phyloP scores from a whole-genome alignment of 306 rosid species.

The Trifolium fragiferum region DNA sequence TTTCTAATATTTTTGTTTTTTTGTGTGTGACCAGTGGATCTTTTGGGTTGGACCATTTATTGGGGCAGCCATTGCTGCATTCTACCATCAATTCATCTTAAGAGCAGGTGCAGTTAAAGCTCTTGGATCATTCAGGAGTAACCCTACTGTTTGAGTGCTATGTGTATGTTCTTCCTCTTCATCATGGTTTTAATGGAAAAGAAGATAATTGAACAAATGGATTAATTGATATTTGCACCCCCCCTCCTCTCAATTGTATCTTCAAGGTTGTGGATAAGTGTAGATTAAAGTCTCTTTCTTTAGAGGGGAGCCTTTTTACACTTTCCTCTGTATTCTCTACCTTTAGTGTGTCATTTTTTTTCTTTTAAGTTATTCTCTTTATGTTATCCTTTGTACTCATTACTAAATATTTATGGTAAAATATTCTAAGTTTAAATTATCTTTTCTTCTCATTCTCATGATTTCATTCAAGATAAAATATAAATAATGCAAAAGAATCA shows the following conservation, averaged over 20 bases:
- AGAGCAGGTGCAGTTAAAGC: conserved; percentile 89
- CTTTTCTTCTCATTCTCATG: neutral
- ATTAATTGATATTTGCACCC: neutral
- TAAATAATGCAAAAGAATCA: neutral
- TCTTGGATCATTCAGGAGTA: conserved; percentile 95
- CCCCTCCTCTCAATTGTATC: conserved; percentile 17
- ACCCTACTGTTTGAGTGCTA: conserved; percentile 52
- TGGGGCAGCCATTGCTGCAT: conserved; percentile 95
- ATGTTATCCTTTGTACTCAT: conserved; percentile 42
- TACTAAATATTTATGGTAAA: conserved; percentile 36
- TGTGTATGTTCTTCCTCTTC: conserved; percentile 7
- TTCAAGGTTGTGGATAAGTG: conserved; percentile 47
- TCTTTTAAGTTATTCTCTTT: conserved; percentile 33
- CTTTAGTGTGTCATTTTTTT: conserved; percentile 45
- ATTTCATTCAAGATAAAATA: neutral
- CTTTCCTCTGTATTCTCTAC: conserved; percentile 51
- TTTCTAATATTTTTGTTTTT: conserved; percentile 30
- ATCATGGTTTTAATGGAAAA: conserved; percentile 31
- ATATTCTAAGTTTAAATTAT: neutral
- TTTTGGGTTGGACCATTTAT: conserved; percentile 94
- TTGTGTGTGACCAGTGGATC: conserved; percentile 67
- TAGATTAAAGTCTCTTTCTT: conserved; percentile 48
- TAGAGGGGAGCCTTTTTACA: conserved; percentile 50
- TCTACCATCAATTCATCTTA: conserved; percentile 93
- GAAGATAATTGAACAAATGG: neutral